Base-by-base conservation (phyloP, 768 basidiomycete species). In the Collybiopsis luxurians region DNA sequence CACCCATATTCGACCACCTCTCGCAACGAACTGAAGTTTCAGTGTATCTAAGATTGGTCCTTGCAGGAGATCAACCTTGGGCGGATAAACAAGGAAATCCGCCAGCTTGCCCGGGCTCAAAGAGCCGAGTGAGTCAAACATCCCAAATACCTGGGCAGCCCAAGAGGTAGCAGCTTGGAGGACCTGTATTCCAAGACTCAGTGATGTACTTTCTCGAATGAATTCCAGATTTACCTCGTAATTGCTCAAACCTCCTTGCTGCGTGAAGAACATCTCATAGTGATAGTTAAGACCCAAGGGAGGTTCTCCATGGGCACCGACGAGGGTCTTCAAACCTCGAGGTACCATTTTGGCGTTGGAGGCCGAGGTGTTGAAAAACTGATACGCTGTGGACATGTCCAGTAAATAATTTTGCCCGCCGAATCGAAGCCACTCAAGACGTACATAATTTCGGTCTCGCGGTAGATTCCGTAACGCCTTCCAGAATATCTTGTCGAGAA, bases 251-350 rank as follows among this genome's bases (percentile, higher is more conserved):
- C 89, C 89, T 21, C 89, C 89, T 13, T 75, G 71, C 45, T 74
- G 72, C 24, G 85, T 75, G 66, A 87, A 88, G 51, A 73, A 76
- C 82, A 90, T 86, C 63, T 90, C 89, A 19, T 83, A 80, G 58
- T 90, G 89, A 61, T 90, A 91, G 71, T 87, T 87, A n/a, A 85
- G 64, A 0, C 89, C 89, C 11, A 88, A 67, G 0, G 89, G 88
- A 2, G 82, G 79, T 66, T 89, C 85, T 17, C 89, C 89, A 63
- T 90, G 89, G 0, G 87, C 87, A 23, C 88, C 89, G 57, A 90
- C 85, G 61, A 87, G 82, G 2, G 83, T 75, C 24, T 76, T 72
- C 15, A 89, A 67, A 12, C 87, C 88, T 55, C 76, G 80, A 27
- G 77, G 69, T 19, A 89, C 82, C 86, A 90, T 86, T 63, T 83